Percentiles rank a stretch among this genome's conserved stretches.
Evolutionary conservation across 1,284 basidiomycete genomes (phyloP).

Genomic region (Volvariella surrecta): DNA sequence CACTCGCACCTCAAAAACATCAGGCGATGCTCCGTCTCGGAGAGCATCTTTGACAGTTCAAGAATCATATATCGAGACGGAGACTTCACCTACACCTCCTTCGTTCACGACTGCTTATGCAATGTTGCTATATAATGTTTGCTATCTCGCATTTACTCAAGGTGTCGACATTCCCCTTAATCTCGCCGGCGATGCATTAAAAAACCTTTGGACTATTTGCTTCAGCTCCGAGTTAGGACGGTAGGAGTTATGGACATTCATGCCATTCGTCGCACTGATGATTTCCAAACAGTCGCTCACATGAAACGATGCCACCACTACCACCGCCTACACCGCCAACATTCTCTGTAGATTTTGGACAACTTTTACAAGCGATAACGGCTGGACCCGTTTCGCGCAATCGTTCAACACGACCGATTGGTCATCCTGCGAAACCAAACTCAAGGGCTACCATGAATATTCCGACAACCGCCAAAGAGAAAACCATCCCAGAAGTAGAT

Average conservation of each 20-base stretch:
- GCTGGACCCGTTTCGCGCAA: conserved; percentile 37
- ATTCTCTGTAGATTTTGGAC: conserved; percentile 62
- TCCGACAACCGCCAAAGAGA: conserved; percentile 7
- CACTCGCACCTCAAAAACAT: neutral
- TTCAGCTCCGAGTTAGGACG: conserved; percentile 62
- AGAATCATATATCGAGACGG: conserved; percentile 1
- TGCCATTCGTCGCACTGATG: neutral
- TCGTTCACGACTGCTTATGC: conserved; percentile 71
- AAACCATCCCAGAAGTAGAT: conserved; percentile 16
- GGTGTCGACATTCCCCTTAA: conserved; percentile 61
- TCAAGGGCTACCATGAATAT: neutral
- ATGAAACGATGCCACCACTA: conserved; percentile 46
- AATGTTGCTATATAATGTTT: conserved; percentile 74
- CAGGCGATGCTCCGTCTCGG: neutral
- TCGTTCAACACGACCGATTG: conserved; percentile 8
- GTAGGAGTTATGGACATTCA: conserved; percentile 17
- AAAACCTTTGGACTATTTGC: conserved; percentile 69
- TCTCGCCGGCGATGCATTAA: conserved; percentile 63
- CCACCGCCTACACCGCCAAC: conserved; percentile 49
- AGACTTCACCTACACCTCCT: conserved; percentile 19
- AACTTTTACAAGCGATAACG: conserved; percentile 64
- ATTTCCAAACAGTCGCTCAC: conserved; percentile 36
- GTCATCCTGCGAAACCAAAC: neutral
- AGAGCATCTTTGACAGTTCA: conserved; percentile 2
- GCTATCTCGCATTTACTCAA: conserved; percentile 71